Evolutionary conservation across 768 basidiomycete genomes (phyloP).

Genomic region (Multifurca ochricompacta): DNA sequence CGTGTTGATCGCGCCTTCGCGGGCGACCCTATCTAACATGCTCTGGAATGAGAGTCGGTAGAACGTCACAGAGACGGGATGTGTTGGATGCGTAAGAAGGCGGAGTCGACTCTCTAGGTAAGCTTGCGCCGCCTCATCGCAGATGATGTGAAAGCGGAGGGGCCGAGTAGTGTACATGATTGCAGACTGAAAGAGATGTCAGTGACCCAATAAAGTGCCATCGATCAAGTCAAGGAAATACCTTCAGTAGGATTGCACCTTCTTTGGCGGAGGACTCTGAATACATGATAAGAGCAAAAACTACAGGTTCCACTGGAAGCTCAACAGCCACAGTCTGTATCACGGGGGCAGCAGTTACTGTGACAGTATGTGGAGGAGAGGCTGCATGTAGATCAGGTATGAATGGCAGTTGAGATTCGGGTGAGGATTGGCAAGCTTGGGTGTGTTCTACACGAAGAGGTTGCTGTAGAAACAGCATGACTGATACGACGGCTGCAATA

Average conservation of each 20-base stretch:
- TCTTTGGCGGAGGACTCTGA: slow-evolving; percentile 14
- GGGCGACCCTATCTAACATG: slow-evolving; percentile 37
- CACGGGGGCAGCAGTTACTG: neutral
- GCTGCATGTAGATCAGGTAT: neutral
- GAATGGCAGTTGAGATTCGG: neutral
- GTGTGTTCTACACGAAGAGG: neutral
- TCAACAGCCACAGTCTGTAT: neutral
- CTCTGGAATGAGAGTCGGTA: slow-evolving; percentile 34
- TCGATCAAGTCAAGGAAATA: neutral
- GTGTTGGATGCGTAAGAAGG: slow-evolving; percentile 33
- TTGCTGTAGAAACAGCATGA: neutral
- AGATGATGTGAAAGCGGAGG: slow-evolving; percentile 38
- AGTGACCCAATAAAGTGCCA: neutral
- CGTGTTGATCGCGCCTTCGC: slow-evolving; percentile 39
- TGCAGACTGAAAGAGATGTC: slow-evolving; percentile 26
- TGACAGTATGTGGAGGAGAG: neutral
- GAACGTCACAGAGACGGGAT: slow-evolving; percentile 35
- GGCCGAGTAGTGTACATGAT: slow-evolving; percentile 35
- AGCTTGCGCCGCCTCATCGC: slow-evolving; percentile 36
- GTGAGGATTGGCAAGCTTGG: neutral
- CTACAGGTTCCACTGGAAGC: slow-evolving; percentile 3
- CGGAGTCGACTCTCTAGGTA: slow-evolving; percentile 33
- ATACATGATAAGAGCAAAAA: slow-evolving; percentile 18
- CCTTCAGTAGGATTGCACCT: slow-evolving; percentile 21
- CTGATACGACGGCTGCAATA: neutral